Conservation (phyloP, 768 basidiomycete species). For the Agrocybe chaxingu region DNA sequence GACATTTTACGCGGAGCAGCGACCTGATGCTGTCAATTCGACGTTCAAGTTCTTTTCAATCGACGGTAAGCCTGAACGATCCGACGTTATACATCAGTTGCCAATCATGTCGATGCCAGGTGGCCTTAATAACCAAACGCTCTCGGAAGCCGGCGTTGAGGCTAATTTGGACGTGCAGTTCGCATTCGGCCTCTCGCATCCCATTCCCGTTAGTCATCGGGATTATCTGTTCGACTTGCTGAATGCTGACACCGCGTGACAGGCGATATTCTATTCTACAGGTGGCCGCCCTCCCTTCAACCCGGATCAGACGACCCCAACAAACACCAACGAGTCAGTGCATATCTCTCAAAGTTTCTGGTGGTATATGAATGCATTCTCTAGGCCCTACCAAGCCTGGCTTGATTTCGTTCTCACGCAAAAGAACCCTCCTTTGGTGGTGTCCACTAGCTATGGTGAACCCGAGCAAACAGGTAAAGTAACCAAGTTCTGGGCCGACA, state of each 20-base stretch:
- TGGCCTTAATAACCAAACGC: conserved; percentile 56
- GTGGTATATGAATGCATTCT: background rate
- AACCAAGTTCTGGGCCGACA: background rate
- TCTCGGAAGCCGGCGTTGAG: conserved; percentile 53
- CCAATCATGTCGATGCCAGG: conserved; percentile 29
- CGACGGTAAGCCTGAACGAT: conserved; percentile 33
- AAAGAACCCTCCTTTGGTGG: conserved; percentile 48
- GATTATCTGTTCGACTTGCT: background rate
- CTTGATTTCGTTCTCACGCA: conserved; percentile 52
- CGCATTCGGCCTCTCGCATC: conserved; percentile 57
- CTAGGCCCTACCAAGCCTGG: conserved; percentile 45
- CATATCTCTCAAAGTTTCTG: background rate
- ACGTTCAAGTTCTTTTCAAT: conserved; percentile 51
- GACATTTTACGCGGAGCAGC: conserved; percentile 42
- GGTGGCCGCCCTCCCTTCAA: conserved; percentile 58
- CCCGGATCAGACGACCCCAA: conserved; percentile 39
- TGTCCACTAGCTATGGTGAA: conserved; percentile 74
- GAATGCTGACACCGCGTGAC: background rate
- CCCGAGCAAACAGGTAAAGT: conserved; percentile 62
- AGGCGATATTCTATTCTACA: conserved; percentile 59
- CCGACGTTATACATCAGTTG: background rate
- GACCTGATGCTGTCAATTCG: conserved; percentile 42
- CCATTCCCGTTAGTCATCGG: conserved; percentile 13
- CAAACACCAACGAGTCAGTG: conserved; percentile 35
- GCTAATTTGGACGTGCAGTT: conserved; percentile 70